Percentiles rank a stretch among this genome's conserved stretches.
phyloP scores from a whole-genome alignment of 768 basidiomycete genomes.

The Crepidotus variabilis region DNA sequence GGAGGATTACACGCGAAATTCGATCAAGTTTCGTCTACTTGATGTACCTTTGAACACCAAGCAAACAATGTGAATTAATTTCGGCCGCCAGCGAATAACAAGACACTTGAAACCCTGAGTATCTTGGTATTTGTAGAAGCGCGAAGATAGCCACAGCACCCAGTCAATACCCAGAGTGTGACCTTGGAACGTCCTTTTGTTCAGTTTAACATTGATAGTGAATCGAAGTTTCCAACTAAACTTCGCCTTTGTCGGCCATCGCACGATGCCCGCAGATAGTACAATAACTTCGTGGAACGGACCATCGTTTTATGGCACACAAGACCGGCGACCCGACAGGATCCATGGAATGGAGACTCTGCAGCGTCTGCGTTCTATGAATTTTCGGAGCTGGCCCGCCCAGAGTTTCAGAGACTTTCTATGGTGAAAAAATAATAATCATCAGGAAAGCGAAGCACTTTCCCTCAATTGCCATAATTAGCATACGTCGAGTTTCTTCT shows the following conservation, averaged over 20 bases:
- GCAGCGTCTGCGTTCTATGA: no score
- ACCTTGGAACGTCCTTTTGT: not conserved
- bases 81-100: no score
- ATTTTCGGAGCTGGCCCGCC: no score
- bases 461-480: not conserved
- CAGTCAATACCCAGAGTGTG: no score
- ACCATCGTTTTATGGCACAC: not conserved
- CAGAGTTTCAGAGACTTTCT: not conserved
- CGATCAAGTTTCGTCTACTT: no score
- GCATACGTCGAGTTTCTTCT: conserved; percentile 1
- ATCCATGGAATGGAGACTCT: not conserved
- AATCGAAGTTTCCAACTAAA: not conserved
- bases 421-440: not conserved
- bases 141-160: no score
- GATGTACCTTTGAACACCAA: no score
- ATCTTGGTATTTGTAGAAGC: no score
- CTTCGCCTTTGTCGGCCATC: not conserved
- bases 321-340: not conserved
- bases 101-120: no score
- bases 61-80: no score
- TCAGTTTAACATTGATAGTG: not conserved
- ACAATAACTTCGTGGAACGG: not conserved
- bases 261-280: not conserved
- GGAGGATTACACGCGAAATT: not conserved
- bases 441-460: not conserved